Percentiles rank a stretch among this genome's conserved stretches.
Conservation (phyloP, 192 early-diverging fungal genomes). For the Mortierella antarctica region DNA sequence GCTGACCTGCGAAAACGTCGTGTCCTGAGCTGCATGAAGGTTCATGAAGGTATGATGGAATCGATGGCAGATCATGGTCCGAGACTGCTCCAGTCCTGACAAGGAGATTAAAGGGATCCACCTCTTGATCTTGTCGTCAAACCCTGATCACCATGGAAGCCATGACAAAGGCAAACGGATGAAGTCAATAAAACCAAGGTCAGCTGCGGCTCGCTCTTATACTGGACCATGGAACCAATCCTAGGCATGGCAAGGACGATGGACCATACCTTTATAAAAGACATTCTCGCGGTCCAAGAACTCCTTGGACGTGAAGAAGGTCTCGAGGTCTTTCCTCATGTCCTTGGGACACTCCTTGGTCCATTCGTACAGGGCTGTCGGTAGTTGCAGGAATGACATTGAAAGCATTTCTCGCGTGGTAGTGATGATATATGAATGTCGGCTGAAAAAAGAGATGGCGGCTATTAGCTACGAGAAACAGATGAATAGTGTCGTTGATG, state of each 20-base stretch:
- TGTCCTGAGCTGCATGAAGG: constrained; percentile 15
- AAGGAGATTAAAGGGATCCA: constrained; percentile 31
- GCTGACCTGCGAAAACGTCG: constrained; percentile 26
- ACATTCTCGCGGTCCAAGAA: constrained; percentile 29
- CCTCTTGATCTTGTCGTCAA: constrained; percentile 19
- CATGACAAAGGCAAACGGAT: neutral
- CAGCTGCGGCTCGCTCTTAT: neutral
- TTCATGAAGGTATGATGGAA: constrained; percentile 15
- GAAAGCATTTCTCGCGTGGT: constrained; percentile 1
- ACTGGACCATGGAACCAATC: neutral
- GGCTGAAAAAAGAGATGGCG: neutral
- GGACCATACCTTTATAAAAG: constrained; percentile 30
- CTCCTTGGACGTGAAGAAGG: constrained; percentile 14
- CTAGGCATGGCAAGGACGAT: neutral
- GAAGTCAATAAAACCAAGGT: neutral
- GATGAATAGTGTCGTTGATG: neutral
- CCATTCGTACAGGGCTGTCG: constrained; percentile 39
- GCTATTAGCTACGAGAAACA: neutral
- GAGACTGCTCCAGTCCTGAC: constrained; percentile 21
- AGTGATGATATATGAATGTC: neutral
- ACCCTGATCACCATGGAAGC: neutral
- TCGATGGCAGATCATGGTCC: neutral
- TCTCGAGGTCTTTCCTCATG: constrained; percentile 14
- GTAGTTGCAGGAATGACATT: constrained; percentile 23
- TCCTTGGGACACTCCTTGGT: constrained; percentile 29